phyloP scores from a whole-genome alignment of 1,284 basidiomycete species.

The Lignosus rhinocerotis region DNA sequence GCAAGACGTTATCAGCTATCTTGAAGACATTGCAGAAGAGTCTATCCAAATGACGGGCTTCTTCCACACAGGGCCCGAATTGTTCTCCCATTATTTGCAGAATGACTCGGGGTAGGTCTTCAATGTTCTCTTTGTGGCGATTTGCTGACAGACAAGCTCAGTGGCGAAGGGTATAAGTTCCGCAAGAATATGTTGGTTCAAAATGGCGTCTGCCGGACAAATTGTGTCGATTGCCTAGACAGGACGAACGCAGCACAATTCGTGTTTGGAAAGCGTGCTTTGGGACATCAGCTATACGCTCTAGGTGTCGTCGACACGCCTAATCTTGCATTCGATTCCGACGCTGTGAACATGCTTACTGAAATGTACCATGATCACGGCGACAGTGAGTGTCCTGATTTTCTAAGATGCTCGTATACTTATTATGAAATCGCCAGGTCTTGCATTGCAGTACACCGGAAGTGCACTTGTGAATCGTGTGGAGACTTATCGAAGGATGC shows the following conservation, averaged over 20 bases:
- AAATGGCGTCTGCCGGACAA: conserved; percentile 87
- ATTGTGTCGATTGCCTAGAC: conserved; percentile 97
- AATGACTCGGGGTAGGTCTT: conserved; percentile 46
- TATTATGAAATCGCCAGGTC: conserved; percentile 48
- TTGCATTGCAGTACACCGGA: conserved; percentile 96
- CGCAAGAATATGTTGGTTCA: conserved; percentile 80
- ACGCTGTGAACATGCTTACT: conserved; percentile 95
- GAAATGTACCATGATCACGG: conserved; percentile 99
- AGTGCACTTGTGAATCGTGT: conserved; percentile 96
- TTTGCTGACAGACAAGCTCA: conserved; percentile 23
- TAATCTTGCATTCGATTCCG: conserved; percentile 89
- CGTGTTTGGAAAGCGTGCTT: conserved; percentile 93
- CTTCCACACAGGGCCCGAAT: conserved; percentile 88
- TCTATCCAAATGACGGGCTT: conserved; percentile 90
- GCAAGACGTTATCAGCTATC: conserved; percentile 93
- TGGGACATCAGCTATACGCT: conserved; percentile 95
- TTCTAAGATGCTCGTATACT: background rate
- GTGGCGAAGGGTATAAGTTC: conserved; percentile 40
- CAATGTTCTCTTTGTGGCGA: background rate
- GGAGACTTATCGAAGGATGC: conserved; percentile 94
- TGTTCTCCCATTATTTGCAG: conserved; percentile 66
- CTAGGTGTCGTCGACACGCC: conserved; percentile 87
- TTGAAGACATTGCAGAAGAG: conserved; percentile 96
- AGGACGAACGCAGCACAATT: conserved; percentile 98
- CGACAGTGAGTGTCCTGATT: conserved; percentile 61